phyloP scores from a whole-genome alignment of 1,284 basidiomycete genomes.

The Cryptococcus deneoformans region DNA sequence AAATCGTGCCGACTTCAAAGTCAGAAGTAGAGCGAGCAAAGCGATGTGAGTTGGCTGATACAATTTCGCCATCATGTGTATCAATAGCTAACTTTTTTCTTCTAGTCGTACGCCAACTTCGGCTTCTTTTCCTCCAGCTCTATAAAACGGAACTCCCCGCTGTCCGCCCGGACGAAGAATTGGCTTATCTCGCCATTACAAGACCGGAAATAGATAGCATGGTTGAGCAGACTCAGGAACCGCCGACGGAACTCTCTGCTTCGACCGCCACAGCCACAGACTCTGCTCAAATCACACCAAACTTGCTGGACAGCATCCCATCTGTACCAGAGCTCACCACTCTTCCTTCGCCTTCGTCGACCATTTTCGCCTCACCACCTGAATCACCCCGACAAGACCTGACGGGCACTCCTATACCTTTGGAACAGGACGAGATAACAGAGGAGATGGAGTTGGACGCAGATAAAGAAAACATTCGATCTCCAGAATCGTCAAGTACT shows the following conservation, averaged over 20 bases:
- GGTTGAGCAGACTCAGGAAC: slow-evolving; percentile 15
- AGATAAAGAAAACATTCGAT: neutral
- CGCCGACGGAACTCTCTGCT: neutral
- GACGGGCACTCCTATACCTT: neutral
- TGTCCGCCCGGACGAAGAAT: slow-evolving; percentile 44
- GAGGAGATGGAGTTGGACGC: neutral
- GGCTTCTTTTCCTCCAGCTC: slow-evolving; percentile 40
- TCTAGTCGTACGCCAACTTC: slow-evolving; percentile 38
- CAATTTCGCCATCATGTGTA: neutral
- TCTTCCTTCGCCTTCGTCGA: neutral
- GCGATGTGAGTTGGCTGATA: slow-evolving; percentile 32
- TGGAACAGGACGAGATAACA: neutral
- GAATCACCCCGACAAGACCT: neutral
- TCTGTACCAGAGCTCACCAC: neutral
- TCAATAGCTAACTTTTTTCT: slow-evolving; percentile 6
- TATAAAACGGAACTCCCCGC: slow-evolving; percentile 37
- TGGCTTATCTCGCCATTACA: slow-evolving; percentile 48
- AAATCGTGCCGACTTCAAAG: slow-evolving; percentile 7
- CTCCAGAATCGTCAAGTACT: neutral
- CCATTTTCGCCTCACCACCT: neutral
- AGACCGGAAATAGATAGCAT: slow-evolving; percentile 33
- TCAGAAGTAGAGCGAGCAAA: slow-evolving; percentile 36
- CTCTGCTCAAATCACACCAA: neutral
- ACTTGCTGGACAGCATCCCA: neutral
- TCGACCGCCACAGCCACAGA: neutral